Percentiles rank a stretch among this genome's conserved stretches.
Evolutionary conservation across 2,329 filamentous ascomycete genomes (phyloP).

Genomic region (Aplosporella prunicola): DNA sequence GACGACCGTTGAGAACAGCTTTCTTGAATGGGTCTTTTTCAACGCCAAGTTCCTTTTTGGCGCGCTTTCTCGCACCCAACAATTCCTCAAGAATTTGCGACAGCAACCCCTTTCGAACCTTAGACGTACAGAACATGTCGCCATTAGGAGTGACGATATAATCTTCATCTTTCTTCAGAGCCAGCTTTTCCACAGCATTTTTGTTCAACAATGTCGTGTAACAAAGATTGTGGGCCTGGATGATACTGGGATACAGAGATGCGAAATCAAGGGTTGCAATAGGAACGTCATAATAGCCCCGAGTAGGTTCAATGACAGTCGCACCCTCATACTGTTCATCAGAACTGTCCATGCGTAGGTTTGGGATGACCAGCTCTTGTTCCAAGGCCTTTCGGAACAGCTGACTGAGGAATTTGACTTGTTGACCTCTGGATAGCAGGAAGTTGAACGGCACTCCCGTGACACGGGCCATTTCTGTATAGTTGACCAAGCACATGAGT

Average conservation of each 20-base stretch:
- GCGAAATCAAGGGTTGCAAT: constrained; percentile 98
- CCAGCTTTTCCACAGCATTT: constrained; percentile 62
- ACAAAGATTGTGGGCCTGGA: constrained; percentile 96
- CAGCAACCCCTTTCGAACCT: constrained; percentile 82
- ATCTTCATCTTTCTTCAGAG: constrained; percentile 77
- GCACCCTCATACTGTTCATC: constrained; percentile 96
- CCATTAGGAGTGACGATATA: constrained; percentile 95
- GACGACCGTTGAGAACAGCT: constrained; percentile 92
- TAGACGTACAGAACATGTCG: constrained; percentile 81
- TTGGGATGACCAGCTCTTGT: constrained; percentile 88
- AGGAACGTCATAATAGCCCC: constrained; percentile 89
- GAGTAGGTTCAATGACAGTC: constrained; percentile 90
- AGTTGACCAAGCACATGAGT: constrained; percentile 95
- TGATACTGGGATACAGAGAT: constrained; percentile 96
- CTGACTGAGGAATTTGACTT: constrained; percentile 96
- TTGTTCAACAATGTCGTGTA: constrained; percentile 90
- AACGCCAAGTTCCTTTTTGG: constrained; percentile 77
- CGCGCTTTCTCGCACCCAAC: constrained; percentile 82
- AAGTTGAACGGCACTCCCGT: constrained; percentile 97
- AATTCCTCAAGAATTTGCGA: constrained; percentile 95
- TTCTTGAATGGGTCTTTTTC: constrained; percentile 97
- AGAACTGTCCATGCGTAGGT: constrained; percentile 57
- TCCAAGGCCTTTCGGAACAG: constrained; percentile 90
- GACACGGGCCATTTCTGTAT: constrained; percentile 98
- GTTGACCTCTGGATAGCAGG: constrained; percentile 82